These are phyloP conservation scores for Penicillium sp. DNA, from an alignment of 2,329 filamentous ascomycete genomes.

Conservation along the genomic window DNA sequence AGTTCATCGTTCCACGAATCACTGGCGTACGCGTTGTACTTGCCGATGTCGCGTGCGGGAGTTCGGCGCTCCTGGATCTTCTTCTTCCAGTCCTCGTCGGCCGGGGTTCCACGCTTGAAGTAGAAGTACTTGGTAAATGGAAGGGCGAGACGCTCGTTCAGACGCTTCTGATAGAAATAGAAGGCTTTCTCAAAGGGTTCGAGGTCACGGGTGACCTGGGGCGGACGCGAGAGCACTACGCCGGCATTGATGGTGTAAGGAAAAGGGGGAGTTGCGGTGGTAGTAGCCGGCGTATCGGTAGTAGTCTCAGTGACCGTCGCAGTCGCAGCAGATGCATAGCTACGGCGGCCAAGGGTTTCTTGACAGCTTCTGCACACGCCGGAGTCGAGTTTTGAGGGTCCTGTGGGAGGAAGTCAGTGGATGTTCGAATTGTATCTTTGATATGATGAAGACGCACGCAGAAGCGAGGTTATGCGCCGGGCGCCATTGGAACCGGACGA, in stretches of 20 bases:
- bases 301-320: slow-evolving; percentile 36
- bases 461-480: slow-evolving; percentile 43
- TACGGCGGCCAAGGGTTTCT: slow-evolving; percentile 44
- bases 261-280: slow-evolving; percentile 20
- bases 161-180: slow-evolving; percentile 95
- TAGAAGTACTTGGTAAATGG: slow-evolving; percentile 92
- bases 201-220: slow-evolving; percentile 80
- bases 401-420: slow-evolving; percentile 23
- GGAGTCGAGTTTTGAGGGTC: slow-evolving; percentile 44
- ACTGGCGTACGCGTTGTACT: slow-evolving; percentile 74
- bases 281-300: slow-evolving; percentile 35
- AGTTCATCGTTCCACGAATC: slow-evolving; percentile 93
- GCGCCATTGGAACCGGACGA: slow-evolving; percentile 47
- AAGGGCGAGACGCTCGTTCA: slow-evolving; percentile 88
- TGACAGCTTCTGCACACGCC: slow-evolving; percentile 50
- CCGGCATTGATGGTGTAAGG: slow-evolving; percentile 62
- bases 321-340: slow-evolving; percentile 43
- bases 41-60: slow-evolving; percentile 80
- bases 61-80: slow-evolving; percentile 78
- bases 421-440: slow-evolving; percentile 16
- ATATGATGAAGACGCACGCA: slow-evolving; percentile 37
- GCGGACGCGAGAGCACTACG: slow-evolving; percentile 84
- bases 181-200: slow-evolving; percentile 89
- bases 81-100: slow-evolving; percentile 85
- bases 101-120: slow-evolving; percentile 86